Evolutionary conservation across 2,329 filamentous ascomycete species (phyloP), one percentile per base, ranked within the genome.

Genomic region (Colletotrichum siamense): DNA sequence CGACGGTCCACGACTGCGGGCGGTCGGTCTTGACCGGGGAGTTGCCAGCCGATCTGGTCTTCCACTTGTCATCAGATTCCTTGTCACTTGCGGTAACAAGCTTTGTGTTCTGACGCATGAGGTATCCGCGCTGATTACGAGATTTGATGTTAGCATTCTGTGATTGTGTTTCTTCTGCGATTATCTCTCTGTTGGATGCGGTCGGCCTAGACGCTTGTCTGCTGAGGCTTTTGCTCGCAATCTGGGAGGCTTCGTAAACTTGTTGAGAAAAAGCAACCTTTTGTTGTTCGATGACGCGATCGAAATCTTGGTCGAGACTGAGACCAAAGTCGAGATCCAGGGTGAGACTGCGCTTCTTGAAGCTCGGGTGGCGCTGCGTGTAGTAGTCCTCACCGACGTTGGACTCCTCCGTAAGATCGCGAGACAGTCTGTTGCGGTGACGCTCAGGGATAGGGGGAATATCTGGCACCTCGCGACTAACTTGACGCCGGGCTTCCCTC

Each of bases 51-150:
- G 93, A 93, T 71, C 92, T 91, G 26, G 89, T 89, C 28, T 88
- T 84, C 84, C 88, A 85, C 79, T 86, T 79, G 85, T 93, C 82
- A 83, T 94, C 88, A 36, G 88, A 86, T 77, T 94, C 89, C 79
- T 94, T 94, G 84, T 95, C 94, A 83, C 94, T 98, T n/a, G 97
- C 97, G 66, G 98, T 93, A 67, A 99, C 95, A 70, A 99, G 91
- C 85, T 99, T 99, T 5, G 96, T 99, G 86, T 99, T 99, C 81
- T 99, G 96, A 81, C 97, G 93, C 96, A 99, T 99, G 62, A 99
- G 90, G 83, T 99, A 99, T 73, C 97, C 97, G 88, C 98, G 96
- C 96, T 98, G 94, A 92, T 89, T 90, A 80, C 85, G 88, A 80
- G 87, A 81, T 82, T 85, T 89, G 81, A 88, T 82, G 90, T 95